phyloP scores from a whole-genome alignment of 306 rosid species.

The Cicer judaicum region DNA sequence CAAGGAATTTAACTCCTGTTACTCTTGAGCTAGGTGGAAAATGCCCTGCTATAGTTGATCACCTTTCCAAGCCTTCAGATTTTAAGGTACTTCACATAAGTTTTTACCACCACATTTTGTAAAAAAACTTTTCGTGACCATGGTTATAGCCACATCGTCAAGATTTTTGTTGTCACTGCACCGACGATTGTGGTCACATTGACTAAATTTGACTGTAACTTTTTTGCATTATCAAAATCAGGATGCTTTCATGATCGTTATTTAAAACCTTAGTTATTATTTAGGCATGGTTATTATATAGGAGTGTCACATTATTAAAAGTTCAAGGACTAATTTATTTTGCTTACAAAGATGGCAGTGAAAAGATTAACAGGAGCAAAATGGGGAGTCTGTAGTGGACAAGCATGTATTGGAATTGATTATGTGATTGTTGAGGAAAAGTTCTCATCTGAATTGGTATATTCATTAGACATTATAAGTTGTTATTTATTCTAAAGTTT shows the following conservation, averaged over 20 bases:
- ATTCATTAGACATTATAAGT: slow-evolving; percentile 28
- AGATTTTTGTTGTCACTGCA: not conserved
- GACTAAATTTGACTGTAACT: not conserved
- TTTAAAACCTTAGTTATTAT: not conserved
- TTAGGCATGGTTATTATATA: no score
- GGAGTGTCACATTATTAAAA: slow-evolving; percentile 8
- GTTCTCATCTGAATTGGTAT: slow-evolving; percentile 62
- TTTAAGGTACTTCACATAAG: slow-evolving; percentile 57
- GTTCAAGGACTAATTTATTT: slow-evolving; percentile 22
- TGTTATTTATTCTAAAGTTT: not conserved
- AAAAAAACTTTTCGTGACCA: not conserved
- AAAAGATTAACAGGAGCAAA: slow-evolving; percentile 83
- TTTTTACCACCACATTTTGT: not conserved
- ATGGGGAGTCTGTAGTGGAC: slow-evolving; percentile 91
- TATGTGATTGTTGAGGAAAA: slow-evolving; percentile 82
- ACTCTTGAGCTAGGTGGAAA: slow-evolving; percentile 94
- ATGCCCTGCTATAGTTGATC: slow-evolving; percentile 88
- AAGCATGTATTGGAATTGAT: slow-evolving; percentile 84
- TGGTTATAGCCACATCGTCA: not conserved
- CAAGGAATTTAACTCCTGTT: slow-evolving; percentile 90
- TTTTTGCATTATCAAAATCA: not conserved
- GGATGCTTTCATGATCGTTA: not conserved
- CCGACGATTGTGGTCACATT: not conserved
- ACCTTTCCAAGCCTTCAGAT: slow-evolving; percentile 61
- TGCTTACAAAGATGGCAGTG: slow-evolving; percentile 62